Evolutionary conservation across 2,329 filamentous ascomycete genomes (phyloP).

Genomic region (Fusarium sp.): DNA sequence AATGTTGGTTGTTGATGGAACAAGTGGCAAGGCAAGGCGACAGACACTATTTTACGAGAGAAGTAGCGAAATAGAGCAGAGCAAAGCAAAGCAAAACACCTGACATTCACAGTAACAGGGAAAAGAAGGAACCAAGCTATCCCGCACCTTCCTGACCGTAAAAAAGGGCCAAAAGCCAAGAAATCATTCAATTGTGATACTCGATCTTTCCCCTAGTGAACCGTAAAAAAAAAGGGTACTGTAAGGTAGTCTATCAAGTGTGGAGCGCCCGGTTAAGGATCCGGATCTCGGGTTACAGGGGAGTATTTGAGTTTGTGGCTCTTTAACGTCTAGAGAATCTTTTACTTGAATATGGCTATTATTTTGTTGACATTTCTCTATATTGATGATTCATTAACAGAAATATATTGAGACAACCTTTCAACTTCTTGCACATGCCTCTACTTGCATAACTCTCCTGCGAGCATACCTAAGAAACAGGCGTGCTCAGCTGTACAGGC

Average conservation of each 20-base stretch:
- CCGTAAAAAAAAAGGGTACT: slow-evolving; percentile 7
- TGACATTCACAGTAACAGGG: slow-evolving; percentile 8
- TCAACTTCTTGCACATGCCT: background rate
- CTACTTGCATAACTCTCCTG: background rate
- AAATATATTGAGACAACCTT: background rate
- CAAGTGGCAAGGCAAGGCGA: slow-evolving; percentile 11
- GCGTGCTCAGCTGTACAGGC: slow-evolving; percentile 25
- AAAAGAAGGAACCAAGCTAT: background rate
- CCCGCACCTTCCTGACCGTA: slow-evolving; percentile 22
- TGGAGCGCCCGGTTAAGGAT: slow-evolving; percentile 17
- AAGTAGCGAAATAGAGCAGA: background rate
- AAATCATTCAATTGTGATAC: slow-evolving; percentile 32
- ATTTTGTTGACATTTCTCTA: background rate
- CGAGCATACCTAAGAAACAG: background rate
- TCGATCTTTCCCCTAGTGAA: slow-evolving; percentile 22
- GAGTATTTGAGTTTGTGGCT: background rate
- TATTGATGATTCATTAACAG: background rate
- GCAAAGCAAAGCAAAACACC: background rate
- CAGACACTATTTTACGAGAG: background rate
- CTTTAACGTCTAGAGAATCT: background rate
- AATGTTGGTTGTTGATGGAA: slow-evolving; percentile 6
- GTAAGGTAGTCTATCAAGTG: background rate
- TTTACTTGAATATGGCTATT: background rate
- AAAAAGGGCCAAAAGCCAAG: slow-evolving; percentile 28
- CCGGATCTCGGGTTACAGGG: slow-evolving; percentile 16